phyloP scores from a whole-genome alignment of 495 filamentous ascomycete genomes.

The Rostrohypoxylon terebratum region DNA sequence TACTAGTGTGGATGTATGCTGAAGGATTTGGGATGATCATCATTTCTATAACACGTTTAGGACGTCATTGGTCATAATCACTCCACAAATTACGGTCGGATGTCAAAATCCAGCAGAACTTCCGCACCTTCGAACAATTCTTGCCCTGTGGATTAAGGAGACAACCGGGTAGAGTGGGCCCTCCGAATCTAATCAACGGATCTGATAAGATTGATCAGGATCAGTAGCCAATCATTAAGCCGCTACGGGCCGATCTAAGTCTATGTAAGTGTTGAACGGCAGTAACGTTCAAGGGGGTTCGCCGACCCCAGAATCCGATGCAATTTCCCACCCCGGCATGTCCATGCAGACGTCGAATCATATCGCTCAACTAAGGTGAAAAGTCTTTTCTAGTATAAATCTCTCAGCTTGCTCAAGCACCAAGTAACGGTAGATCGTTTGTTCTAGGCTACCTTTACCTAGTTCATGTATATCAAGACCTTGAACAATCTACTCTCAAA shows the following conservation, averaged over 20 bases:
- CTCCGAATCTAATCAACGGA: constrained; percentile 35
- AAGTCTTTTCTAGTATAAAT: not conserved
- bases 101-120: not conserved
- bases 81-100: not conserved
- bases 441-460: too few species aligned
- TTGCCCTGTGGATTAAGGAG: not conserved
- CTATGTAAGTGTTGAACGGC: not conserved
- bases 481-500: too few species aligned
- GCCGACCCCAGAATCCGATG: not conserved
- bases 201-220: constrained; percentile 34
- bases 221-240: constrained; percentile 18
- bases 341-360: not conserved
- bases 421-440: not conserved
- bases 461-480: too few species aligned
- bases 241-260: not conserved
- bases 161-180: not conserved
- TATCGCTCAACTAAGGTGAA: not conserved
- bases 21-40: not conserved
- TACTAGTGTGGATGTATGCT: not conserved
- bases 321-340: not conserved
- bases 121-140: constrained; percentile 1
- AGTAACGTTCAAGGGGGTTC: not conserved
- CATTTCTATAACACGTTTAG: not conserved
- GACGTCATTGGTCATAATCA: constrained; percentile 1
- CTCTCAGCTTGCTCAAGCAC: not conserved